These are phyloP conservation scores for Mycena rosella DNA, from an alignment of 768 basidiomycete genomes.

Conservation along the genomic window DNA sequence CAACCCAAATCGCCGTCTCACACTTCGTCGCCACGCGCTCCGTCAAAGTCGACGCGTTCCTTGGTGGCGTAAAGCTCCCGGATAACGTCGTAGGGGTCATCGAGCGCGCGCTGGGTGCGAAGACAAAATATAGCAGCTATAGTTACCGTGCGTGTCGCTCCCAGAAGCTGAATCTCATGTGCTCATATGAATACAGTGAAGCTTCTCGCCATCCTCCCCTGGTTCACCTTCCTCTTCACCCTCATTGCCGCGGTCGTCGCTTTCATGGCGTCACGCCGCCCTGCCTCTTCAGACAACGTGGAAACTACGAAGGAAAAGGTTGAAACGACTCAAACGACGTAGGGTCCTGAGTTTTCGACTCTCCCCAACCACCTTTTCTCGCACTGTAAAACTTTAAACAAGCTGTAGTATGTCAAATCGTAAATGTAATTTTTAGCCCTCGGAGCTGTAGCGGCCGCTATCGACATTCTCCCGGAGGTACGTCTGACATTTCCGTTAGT, in stretches of 20 bases:
- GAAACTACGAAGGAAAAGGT: too few relatives aligned
- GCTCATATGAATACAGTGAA: constrained; percentile 62
- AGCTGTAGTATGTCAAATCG: too few relatives aligned
- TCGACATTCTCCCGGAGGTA: too few relatives aligned
- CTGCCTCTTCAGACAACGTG: too few relatives aligned
- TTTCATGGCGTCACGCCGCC: constrained; percentile 49
- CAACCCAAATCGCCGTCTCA: constrained; percentile 61
- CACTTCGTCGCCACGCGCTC: constrained; percentile 58
- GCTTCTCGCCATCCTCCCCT: constrained; percentile 64
- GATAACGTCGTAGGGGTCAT: constrained; percentile 50
- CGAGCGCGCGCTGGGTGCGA: constrained; percentile 53
- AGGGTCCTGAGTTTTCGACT: too few relatives aligned
- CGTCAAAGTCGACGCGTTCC: constrained; percentile 59
- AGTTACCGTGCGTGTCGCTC: constrained; percentile 57
- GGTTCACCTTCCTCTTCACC: constrained; percentile 62
- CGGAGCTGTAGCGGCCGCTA: too few relatives aligned
- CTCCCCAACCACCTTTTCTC: too few relatives aligned
- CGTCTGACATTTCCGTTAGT: too few relatives aligned
- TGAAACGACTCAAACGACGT: too few relatives aligned
- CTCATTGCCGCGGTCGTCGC: constrained; percentile 51
- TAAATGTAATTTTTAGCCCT: too few relatives aligned
- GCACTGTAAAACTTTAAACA: too few relatives aligned
- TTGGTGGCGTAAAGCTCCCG: constrained; percentile 54
- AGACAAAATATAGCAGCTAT: constrained; percentile 59
- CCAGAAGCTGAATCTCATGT: background rate